Conservation (phyloP, 1,284 basidiomycete genomes). For the Malassezia restricta region DNA sequence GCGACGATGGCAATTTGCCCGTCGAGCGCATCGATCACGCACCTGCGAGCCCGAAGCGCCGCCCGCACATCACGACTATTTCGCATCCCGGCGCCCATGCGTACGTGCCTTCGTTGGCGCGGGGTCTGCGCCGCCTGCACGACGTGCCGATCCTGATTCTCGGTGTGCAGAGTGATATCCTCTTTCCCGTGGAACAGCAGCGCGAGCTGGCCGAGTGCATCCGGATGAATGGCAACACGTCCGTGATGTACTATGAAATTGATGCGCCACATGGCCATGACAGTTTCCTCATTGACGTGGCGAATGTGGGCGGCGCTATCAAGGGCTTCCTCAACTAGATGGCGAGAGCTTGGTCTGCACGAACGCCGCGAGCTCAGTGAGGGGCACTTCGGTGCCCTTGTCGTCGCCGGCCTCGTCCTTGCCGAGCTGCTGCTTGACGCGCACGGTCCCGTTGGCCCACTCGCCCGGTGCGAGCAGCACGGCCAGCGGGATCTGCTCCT, state of each 20-base stretch:
- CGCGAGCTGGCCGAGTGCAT: slow-evolving; percentile 86
- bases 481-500: slow-evolving; percentile 78
- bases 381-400: slow-evolving; percentile 53
- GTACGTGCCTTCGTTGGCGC: slow-evolving; percentile 67
- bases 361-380: slow-evolving; percentile 53
- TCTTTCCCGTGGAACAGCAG: slow-evolving; percentile 96
- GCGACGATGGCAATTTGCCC: slow-evolving; percentile 9
- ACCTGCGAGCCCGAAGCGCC: not conserved
- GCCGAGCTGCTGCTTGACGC: slow-evolving; percentile 85
- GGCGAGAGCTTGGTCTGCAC: slow-evolving; percentile 22
- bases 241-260: slow-evolving; percentile 90
- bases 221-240: slow-evolving; percentile 62
- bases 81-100: slow-evolving; percentile 51
- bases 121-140: slow-evolving; percentile 65
- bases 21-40: slow-evolving; percentile 11
- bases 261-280: slow-evolving; percentile 93
- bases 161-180: slow-evolving; percentile 89
- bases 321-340: slow-evolving; percentile 61
- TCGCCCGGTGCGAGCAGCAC: slow-evolving; percentile 81
- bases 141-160: slow-evolving; percentile 74
- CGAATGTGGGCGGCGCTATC: slow-evolving; percentile 66
- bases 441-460: slow-evolving; percentile 53
- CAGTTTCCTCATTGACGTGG: slow-evolving; percentile 77
- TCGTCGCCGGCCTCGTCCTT: slow-evolving; percentile 53
- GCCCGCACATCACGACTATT: slow-evolving; percentile 51